Base-by-base conservation (phyloP, 1,284 basidiomycete species). In the Coniophora puteana region DNA sequence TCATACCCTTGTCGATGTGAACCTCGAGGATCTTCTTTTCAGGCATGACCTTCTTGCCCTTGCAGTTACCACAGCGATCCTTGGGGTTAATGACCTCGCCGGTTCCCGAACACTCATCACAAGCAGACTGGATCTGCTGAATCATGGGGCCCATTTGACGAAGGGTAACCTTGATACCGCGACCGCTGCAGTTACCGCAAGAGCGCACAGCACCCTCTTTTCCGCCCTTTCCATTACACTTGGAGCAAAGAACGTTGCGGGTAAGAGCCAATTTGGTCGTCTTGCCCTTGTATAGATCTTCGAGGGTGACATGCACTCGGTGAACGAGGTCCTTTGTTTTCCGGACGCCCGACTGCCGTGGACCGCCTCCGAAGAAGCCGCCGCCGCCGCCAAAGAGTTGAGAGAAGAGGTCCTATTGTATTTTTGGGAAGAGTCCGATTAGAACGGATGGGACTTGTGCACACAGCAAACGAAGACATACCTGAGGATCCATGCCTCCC, bases 101-200 rank as follows among this genome's bases (percentile, higher is more conserved):
- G 17, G 81, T 78, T 24, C 92, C 96, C 40, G 76, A 77, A 66
- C 96, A 99, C 24, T 97, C 94, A 59, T 88, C 83, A 71, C 96
- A 99, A 38, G 84, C 78, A 51, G 93, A 89, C 65, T 99, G 96
- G 57, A 99, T 91, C 69, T 99, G 96, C 69, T 99, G 96, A 55
- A 99, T 93, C 96, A 99, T 99, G 13, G 96, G 96, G 26, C 96
- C 96, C 79, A 96, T 87, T 66, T 98, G 95, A 48, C 96, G 89
- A 46, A 98, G 72, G 43, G 88, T 91, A 55, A 98, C 69, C 66
- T 88, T 91, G 70, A 96, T 71, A 62, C 96, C 96, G 55, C 93
- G 90, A 51, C 96, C 96, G 56, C 74, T 78, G 72, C 96, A 99
- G 16, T 74, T 63, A 36, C 65, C 56, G 66, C 96, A 99, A 35